phyloP scores from a whole-genome alignment of 2,329 filamentous ascomycete species.

The Neobulgaria alba region DNA sequence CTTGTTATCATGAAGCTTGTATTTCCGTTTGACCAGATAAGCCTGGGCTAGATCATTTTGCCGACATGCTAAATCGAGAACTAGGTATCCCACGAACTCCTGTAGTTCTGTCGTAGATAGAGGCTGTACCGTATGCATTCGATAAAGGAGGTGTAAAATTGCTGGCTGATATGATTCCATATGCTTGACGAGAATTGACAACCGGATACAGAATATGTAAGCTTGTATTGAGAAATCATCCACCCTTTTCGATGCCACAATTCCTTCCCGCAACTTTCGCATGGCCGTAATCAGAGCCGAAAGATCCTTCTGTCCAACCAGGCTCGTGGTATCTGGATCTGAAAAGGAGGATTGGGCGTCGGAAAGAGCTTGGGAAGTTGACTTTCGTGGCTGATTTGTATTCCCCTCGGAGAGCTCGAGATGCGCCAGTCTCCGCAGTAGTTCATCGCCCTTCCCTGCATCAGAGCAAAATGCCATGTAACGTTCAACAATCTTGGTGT shows the following conservation, averaged over 20 bases:
- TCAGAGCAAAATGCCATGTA: slow-evolving; percentile 85
- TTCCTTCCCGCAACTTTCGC: slow-evolving; percentile 84
- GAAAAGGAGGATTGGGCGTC: slow-evolving; percentile 4
- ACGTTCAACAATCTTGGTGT: slow-evolving; percentile 75
- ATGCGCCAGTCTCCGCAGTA: slow-evolving; percentile 67
- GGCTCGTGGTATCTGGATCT: slow-evolving; percentile 9
- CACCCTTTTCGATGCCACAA: slow-evolving; percentile 66
- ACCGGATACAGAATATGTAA: slow-evolving; percentile 84
- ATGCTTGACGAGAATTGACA: slow-evolving; percentile 71
- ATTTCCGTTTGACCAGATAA: slow-evolving; percentile 53
- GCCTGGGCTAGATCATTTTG: slow-evolving; percentile 67
- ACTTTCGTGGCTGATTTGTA: slow-evolving; percentile 12
- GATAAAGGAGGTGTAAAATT: slow-evolving; percentile 66
- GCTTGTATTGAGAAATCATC: slow-evolving; percentile 81
- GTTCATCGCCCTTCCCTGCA: slow-evolving; percentile 59
- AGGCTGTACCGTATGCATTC: slow-evolving; percentile 58
- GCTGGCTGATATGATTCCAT: slow-evolving; percentile 87
- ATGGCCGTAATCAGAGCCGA: slow-evolving; percentile 72
- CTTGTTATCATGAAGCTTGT: slow-evolving; percentile 55
- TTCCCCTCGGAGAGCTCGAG: slow-evolving; percentile 27
- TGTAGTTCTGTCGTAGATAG: slow-evolving; percentile 64
- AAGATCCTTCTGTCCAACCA: slow-evolving; percentile 45
- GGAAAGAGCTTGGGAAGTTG: slow-evolving; percentile 2
- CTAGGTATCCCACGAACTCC: slow-evolving; percentile 72
- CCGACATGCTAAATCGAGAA: slow-evolving; percentile 84